A percentile compares a stretch with the other conserved stretches of the same genome.
phyloP scores from a whole-genome alignment of 2,329 filamentous ascomycete genomes.

The Colletotrichum destructivum region DNA sequence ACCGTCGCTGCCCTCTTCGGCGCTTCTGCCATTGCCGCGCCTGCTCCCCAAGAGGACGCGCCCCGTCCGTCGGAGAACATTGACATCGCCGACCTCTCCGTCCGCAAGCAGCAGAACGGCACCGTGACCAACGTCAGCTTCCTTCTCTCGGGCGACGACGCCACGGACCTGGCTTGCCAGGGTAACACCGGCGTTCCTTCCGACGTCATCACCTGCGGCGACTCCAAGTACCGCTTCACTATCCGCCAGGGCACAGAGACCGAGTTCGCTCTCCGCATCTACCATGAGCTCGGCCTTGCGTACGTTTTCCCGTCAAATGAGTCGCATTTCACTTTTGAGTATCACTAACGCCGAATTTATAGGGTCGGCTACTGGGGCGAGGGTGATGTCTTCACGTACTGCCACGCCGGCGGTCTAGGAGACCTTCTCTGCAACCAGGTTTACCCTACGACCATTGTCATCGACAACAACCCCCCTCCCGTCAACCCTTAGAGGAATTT shows the following conservation, averaged over 20 bases:
- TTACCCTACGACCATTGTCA: constrained; percentile 43
- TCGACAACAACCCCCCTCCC: constrained; percentile 33
- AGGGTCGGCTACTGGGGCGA: constrained; percentile 44
- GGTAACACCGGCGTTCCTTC: constrained; percentile 43
- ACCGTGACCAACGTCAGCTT: constrained; percentile 44
- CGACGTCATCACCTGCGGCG: constrained; percentile 47
- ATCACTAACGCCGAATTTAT: not conserved
- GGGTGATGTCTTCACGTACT: constrained; percentile 44
- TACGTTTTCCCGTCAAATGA: constrained; percentile 38
- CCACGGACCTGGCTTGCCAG: constrained; percentile 40
- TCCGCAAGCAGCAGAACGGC: constrained; percentile 44
- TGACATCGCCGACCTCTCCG: constrained; percentile 44
- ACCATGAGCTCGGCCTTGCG: constrained; percentile 45
- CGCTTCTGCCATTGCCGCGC: constrained; percentile 43
- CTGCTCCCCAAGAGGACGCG: constrained; percentile 23
- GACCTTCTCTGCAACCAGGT: constrained; percentile 45
- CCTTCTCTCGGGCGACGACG: constrained; percentile 44
- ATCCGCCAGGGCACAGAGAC: constrained; percentile 40
- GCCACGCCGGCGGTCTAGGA: constrained; percentile 43
- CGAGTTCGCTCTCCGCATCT: constrained; percentile 45
- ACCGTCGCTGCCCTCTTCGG: constrained; percentile 43
- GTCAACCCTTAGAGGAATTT: constrained; percentile 12
- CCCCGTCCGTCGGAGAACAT: constrained; percentile 45
- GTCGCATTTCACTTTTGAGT: not conserved
- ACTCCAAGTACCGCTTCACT: constrained; percentile 50